Percentiles rank a stretch among this genome's conserved stretches.
Conservation (phyloP, 768 basidiomycete species). For the Sarcodon sp. region DNA sequence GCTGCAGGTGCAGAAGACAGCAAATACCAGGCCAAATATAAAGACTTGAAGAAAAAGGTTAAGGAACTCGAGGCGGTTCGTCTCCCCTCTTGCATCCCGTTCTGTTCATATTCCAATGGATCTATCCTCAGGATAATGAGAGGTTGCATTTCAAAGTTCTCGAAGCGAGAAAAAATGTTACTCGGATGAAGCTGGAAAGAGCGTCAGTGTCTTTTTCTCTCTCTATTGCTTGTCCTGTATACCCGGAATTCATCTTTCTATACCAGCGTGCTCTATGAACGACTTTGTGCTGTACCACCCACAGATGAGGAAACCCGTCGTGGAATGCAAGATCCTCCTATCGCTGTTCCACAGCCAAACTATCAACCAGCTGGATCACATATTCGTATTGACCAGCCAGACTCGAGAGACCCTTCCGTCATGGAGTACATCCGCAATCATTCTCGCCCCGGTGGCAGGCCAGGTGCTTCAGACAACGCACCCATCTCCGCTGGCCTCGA, state of each 20-base stretch:
- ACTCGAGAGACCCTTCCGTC: conserved; percentile 29
- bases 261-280: conserved; percentile 65
- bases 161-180: conserved; percentile 69
- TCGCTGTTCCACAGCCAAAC: conserved; percentile 7
- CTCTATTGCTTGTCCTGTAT: neutral
- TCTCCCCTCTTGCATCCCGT: conserved; percentile 9
- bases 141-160: conserved; percentile 74
- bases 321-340: conserved; percentile 12
- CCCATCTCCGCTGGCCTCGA: conserved; percentile 13
- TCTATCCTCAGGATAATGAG: conserved; percentile 63
- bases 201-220: conserved; percentile 42
- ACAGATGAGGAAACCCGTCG: conserved; percentile 28
- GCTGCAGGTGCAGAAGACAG: conserved; percentile 73
- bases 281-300: conserved; percentile 47
- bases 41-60: conserved; percentile 78
- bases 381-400: conserved; percentile 10
- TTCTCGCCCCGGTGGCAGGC: conserved; percentile 35
- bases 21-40: conserved; percentile 83
- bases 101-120: conserved; percentile 7
- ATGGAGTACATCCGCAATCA: conserved; percentile 38
- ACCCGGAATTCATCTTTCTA: conserved; percentile 9
- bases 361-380: neutral
- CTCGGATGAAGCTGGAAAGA: conserved; percentile 79
- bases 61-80: conserved; percentile 74
- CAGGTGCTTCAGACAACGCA: conserved; percentile 35